Conservation (phyloP, 164 flowering plant species). For the Macadamia tetraphylla region DNA sequence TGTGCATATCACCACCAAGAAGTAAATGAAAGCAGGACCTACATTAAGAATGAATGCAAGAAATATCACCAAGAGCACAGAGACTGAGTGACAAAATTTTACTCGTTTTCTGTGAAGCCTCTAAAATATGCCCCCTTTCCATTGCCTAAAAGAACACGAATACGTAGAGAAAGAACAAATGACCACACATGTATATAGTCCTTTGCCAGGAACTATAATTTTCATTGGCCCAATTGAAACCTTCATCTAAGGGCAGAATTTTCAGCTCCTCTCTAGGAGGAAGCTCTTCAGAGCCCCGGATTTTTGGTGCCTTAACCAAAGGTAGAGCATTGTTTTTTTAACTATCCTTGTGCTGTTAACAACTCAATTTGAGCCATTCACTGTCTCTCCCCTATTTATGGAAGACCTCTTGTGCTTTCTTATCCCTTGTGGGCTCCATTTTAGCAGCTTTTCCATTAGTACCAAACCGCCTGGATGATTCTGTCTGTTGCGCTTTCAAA, state of each 20-base stretch:
- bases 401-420: constrained; percentile 37
- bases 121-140: constrained; percentile 89
- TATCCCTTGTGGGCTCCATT: constrained; percentile 67
- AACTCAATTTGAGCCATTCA: constrained; percentile 29
- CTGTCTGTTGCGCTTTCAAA: constrained; percentile 44
- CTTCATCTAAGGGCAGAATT: constrained; percentile 75
- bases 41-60: too few relatives aligned
- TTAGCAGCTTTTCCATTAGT: constrained; percentile 40
- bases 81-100: constrained; percentile 21
- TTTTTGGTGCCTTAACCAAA: constrained; percentile 25
- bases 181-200: constrained; percentile 82
- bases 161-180: constrained; percentile 63
- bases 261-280: constrained; percentile 55
- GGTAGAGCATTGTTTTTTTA: constrained; percentile 27
- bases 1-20: not conserved
- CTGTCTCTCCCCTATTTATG: constrained; percentile 20
- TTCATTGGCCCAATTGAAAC: constrained; percentile 90
- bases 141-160: constrained; percentile 70
- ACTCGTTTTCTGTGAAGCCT: constrained; percentile 80
- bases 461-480: constrained; percentile 31
- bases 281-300: constrained; percentile 25
- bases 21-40: not conserved
- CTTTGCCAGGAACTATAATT: constrained; percentile 70
- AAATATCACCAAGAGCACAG: not conserved
- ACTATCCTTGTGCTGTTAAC: constrained; percentile 37